phyloP scores from a whole-genome alignment of 768 basidiomycete species.

The Panellus pusillus region DNA sequence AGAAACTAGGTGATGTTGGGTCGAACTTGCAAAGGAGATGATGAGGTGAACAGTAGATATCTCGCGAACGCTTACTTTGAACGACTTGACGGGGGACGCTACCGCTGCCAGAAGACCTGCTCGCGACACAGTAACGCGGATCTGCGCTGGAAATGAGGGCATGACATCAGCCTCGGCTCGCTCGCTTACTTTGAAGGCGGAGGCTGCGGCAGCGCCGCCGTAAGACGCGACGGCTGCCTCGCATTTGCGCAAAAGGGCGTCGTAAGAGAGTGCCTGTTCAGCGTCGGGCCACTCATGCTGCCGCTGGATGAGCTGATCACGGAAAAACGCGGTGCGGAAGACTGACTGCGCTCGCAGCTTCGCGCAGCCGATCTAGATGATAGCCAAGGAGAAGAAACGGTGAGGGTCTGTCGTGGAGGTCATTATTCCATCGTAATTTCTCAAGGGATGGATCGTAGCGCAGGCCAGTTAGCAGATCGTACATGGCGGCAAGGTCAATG shows the following conservation, averaged over 20 bases:
- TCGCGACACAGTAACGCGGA: conserved; percentile 46
- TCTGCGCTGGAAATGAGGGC: conserved; percentile 31
- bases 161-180: too few relatives aligned
- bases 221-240: conserved; percentile 38
- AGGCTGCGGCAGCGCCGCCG: conserved; percentile 22
- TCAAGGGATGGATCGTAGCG: conserved; percentile 57
- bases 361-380: conserved; percentile 60
- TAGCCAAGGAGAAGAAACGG: conserved; percentile 61
- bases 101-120: conserved; percentile 20
- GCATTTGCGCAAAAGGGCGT: conserved; percentile 44
- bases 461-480: conserved; percentile 49
- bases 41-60: too few relatives aligned
- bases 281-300: conserved; percentile 50
- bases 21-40: conserved; percentile 7
- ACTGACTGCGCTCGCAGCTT: conserved; percentile 40
- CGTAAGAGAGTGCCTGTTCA: conserved; percentile 36
- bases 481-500: not conserved
- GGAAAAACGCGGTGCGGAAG: not conserved
- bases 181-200: conserved; percentile 21
- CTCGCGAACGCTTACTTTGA: not conserved
- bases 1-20: conserved; percentile 20
- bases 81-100: conserved; percentile 6
- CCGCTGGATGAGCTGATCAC: not conserved
- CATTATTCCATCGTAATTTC: conserved; percentile 56
- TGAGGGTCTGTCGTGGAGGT: conserved; percentile 45